Percentiles rank a stretch among this genome's conserved stretches.
Conservation (phyloP, 768 basidiomycete species). For the Candolleomyces aberdarensis region DNA sequence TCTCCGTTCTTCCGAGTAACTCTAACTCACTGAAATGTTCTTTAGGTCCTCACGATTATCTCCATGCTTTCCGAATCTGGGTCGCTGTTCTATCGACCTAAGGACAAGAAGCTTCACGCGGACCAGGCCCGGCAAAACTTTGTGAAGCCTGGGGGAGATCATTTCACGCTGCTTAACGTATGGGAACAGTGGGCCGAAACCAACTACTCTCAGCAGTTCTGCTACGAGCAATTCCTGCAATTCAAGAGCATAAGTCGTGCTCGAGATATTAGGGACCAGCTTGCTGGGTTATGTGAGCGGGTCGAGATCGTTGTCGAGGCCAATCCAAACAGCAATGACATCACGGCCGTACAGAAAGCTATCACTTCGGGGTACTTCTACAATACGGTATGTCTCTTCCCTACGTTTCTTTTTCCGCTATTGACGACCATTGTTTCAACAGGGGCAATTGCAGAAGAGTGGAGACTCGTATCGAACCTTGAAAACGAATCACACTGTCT, state of each 20-base stretch:
- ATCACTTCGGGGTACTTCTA: conserved; percentile 95
- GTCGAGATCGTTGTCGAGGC: conserved; percentile 88
- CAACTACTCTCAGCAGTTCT: conserved; percentile 95
- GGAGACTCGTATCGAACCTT: conserved; percentile 97
- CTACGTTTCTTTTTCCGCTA: neutral
- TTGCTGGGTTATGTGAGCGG: conserved; percentile 93
- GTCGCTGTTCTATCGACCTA: conserved; percentile 94
- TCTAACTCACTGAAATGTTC: neutral
- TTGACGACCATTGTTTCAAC: neutral
- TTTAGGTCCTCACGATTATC: conserved; percentile 90
- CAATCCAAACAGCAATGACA: conserved; percentile 91
- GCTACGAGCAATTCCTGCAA: conserved; percentile 93
- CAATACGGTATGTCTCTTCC: conserved; percentile 63
- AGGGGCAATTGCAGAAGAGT: conserved; percentile 92
- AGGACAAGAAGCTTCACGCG: conserved; percentile 96
- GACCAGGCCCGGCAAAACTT: conserved; percentile 98
- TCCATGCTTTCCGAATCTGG: conserved; percentile 96
- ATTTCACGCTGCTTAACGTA: conserved; percentile 95
- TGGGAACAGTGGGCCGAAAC: conserved; percentile 99
- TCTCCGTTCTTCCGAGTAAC: neutral
- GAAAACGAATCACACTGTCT: conserved; percentile 94
- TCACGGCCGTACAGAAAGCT: conserved; percentile 92
- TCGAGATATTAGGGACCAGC: conserved; percentile 93
- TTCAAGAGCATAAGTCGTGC: conserved; percentile 94
- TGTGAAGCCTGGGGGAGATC: conserved; percentile 92